Evolutionary conservation across 2,329 filamentous ascomycete genomes (phyloP).

Genomic region (Colletotrichum sidae): DNA sequence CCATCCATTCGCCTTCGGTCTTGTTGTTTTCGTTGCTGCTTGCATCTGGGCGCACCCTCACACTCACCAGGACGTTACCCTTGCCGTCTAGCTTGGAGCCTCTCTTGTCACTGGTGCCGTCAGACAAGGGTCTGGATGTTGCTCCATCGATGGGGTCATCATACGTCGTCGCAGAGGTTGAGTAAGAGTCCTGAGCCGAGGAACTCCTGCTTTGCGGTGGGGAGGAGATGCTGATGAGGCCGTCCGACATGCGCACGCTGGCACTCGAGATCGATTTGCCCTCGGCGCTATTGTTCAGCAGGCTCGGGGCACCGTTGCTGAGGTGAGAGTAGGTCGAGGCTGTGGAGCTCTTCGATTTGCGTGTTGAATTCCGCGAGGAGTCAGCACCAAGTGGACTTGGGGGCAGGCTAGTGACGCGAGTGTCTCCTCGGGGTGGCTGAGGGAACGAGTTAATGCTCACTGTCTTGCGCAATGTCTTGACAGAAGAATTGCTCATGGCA

Average conservation of each 20-base stretch:
- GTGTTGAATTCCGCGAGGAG: conserved; percentile 55
- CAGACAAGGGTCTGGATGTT: conserved; percentile 46
- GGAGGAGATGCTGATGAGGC: conserved; percentile 81
- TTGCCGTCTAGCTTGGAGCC: conserved; percentile 76
- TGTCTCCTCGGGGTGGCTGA: conserved; percentile 80
- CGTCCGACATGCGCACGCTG: conserved; percentile 76
- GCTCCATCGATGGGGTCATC: conserved; percentile 78
- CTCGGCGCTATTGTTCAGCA: conserved; percentile 83
- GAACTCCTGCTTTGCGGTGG: conserved; percentile 91
- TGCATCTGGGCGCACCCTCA: conserved; percentile 88
- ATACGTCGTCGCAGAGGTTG: conserved; percentile 88
- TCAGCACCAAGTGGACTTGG: conserved; percentile 70
- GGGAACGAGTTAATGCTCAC: conserved; percentile 96
- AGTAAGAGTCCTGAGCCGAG: conserved; percentile 92
- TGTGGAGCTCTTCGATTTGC: conserved; percentile 68
- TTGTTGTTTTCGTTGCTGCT: conserved; percentile 68
- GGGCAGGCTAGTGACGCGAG: conserved; percentile 69
- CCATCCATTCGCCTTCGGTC: conserved; percentile 87
- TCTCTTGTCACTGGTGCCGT: conserved; percentile 54
- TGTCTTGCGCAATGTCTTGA: conserved; percentile 83
- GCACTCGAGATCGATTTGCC: conserved; percentile 76
- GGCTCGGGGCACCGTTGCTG: conserved; percentile 71
- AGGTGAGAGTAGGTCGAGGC: conserved; percentile 57
- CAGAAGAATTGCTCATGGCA: conserved; percentile 64
- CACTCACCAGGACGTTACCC: conserved; percentile 95